Evolutionary conservation across 441 rosid species (phyloP), one percentile per base, ranked within the genome.

Genomic region (Macaranga tanarius): DNA sequence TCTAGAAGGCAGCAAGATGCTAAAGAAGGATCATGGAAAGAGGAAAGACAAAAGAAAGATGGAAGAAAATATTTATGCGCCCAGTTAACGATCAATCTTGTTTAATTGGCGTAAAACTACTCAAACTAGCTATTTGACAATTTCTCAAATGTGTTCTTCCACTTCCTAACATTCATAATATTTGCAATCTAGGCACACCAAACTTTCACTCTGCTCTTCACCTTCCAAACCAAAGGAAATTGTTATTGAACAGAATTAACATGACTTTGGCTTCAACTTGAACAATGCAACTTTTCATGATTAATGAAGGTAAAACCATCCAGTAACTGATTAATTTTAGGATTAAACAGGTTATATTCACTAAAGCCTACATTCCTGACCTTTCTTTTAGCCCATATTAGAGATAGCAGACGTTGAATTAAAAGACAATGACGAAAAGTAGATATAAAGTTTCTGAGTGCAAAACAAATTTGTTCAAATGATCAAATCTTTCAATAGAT

Each of bases 1-100:
- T 34, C 19, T 22, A 0, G 45, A 50, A 76, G 38, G 56, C 31
- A 65, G 65, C 38, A 68, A 69, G 62, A 78, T 10, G 54, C 68
- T 65, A 5, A 64, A 69, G 20, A 69, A 47, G 12, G 64, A 38
- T 56, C 38, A 52, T 72, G 19, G 74, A 75, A 22, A 71, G 66
- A n/a, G 9, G 15, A 2, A 17, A 17, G 19, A 52, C 2, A 52
- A 52, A 23, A n/a, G 25, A 40, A 31, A 59, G 23, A 19, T 13
- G 10, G 17, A 62, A 9, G 38, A 67, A 67, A 44, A 61, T 22
- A 45, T 19, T 17, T 19, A 28, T 52, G 48, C 48, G 10, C 51
- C 48, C 10, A 59, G 34, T 11, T 34, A 61, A 73, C n/a, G 8
- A 38, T 38, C 10, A 26, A 16, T 34, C 17, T 44, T 44, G 26